Percentiles rank a stretch among this genome's conserved stretches.
These are phyloP conservation scores for Microbotryum intermedium DNA, from an alignment of 1,284 basidiomycete genomes.

Conservation along the genomic window DNA sequence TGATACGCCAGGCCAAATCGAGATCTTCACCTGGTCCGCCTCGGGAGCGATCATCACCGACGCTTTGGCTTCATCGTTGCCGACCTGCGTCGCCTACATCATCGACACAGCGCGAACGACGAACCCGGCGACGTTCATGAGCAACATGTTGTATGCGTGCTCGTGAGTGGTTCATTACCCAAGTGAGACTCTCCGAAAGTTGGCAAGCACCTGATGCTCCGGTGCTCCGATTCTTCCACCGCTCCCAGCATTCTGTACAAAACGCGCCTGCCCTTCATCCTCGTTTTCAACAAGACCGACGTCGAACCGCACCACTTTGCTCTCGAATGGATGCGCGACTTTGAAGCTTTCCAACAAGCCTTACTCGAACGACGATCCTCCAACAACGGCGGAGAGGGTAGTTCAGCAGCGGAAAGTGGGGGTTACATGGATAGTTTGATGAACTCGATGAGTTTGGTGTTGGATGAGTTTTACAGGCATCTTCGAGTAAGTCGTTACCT, in stretches of 20 bases:
- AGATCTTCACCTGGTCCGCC: slow-evolving; percentile 99
- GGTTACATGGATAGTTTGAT: slow-evolving; percentile 98
- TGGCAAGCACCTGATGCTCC: not conserved
- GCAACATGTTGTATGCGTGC: slow-evolving; percentile 99
- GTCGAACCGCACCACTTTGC: slow-evolving; percentile 80
- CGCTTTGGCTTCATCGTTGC: slow-evolving; percentile 85
- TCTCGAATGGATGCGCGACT: slow-evolving; percentile 96
- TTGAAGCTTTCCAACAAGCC: slow-evolving; percentile 59
- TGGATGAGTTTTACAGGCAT: slow-evolving; percentile 98
- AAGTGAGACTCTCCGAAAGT: not conserved
- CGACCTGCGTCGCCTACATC: slow-evolving; percentile 90
- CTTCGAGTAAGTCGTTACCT: slow-evolving; percentile 55
- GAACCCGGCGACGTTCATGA: slow-evolving; percentile 97
- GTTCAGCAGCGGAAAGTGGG: slow-evolving; percentile 64
- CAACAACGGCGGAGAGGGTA: slow-evolving; percentile 48
- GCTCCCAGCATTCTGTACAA: slow-evolving; percentile 81
- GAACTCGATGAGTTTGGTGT: slow-evolving; percentile 96
- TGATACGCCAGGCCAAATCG: slow-evolving; percentile 98
- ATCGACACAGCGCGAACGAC: slow-evolving; percentile 95
- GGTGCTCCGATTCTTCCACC: not conserved
- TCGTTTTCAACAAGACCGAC: slow-evolving; percentile 99
- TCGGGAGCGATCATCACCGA: slow-evolving; percentile 98
- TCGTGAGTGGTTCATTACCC: slow-evolving; percentile 50
- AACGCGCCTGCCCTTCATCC: slow-evolving; percentile 89
- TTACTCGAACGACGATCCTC: slow-evolving; percentile 39